Evolutionary conservation across 2,329 filamentous ascomycete species (phyloP).

Genomic region (Mariannaea elegans): DNA sequence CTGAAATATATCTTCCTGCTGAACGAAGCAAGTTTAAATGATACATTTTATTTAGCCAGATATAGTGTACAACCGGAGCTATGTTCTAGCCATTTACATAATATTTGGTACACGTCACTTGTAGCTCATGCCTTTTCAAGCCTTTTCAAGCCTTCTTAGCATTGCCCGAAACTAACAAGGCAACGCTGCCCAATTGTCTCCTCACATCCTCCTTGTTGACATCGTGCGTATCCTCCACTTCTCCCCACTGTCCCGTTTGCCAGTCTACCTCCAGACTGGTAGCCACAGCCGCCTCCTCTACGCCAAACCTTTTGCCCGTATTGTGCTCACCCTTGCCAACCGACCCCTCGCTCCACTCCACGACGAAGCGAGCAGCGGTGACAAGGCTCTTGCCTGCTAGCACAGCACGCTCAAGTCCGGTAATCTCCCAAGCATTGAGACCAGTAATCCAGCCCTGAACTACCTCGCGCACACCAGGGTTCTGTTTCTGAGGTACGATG

Average conservation of each 20-base stretch:
- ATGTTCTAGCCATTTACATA: slow-evolving; percentile 11
- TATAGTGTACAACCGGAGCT: no score
- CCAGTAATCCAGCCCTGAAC: slow-evolving; percentile 80
- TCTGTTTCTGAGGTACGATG: slow-evolving; percentile 80
- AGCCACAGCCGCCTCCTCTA: slow-evolving; percentile 82
- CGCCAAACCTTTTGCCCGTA: slow-evolving; percentile 66
- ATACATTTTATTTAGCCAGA: no score
- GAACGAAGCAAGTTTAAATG: no score
- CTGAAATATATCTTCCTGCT: no score
- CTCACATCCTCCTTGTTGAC: slow-evolving; percentile 90
- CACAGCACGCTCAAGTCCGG: slow-evolving; percentile 83
- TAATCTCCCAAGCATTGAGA: slow-evolving; percentile 81
- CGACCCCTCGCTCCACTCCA: slow-evolving; percentile 86
- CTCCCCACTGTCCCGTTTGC: slow-evolving; percentile 92
- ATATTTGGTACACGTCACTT: slow-evolving; percentile 20
- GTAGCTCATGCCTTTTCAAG: slow-evolving; percentile 3
- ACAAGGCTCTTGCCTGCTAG: slow-evolving; percentile 89
- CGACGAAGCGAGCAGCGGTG: slow-evolving; percentile 77
- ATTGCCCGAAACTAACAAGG: slow-evolving; percentile 78
- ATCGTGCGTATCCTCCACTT: slow-evolving; percentile 98
- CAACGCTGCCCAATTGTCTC: slow-evolving; percentile 86
- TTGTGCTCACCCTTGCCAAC: slow-evolving; percentile 55
- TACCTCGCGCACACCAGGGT: slow-evolving; percentile 76
- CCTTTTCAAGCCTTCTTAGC: slow-evolving; percentile 37
- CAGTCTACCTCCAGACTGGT: slow-evolving; percentile 87